Evolutionary conservation across 2,329 filamentous ascomycete species (phyloP).

Genomic region (Xylariaceae sp.): DNA sequence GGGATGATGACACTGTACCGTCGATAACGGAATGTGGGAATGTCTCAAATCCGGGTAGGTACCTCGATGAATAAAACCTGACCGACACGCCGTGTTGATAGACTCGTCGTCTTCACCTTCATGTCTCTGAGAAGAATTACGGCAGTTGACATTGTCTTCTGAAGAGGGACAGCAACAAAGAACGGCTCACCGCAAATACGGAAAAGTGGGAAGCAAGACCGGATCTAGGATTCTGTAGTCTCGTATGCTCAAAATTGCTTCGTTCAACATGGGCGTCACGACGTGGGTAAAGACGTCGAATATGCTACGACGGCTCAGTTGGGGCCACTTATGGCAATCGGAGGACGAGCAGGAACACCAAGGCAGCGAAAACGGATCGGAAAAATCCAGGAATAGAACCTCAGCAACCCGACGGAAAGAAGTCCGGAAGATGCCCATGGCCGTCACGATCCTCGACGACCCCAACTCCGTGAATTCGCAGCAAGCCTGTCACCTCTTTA

Average conservation of each 20-base stretch:
- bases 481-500: constrained; percentile 19
- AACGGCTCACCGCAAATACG: neutral
- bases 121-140: neutral
- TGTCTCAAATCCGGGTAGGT: too few relatives aligned
- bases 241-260: constrained; percentile 15
- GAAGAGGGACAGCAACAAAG: too few relatives aligned
- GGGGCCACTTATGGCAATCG: constrained; percentile 2
- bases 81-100: too few relatives aligned
- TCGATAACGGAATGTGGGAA: too few relatives aligned
- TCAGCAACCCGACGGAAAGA: constrained; percentile 7
- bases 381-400: constrained; percentile 2
- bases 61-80: too few relatives aligned
- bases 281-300: constrained; percentile 20
- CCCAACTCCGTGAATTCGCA: constrained; percentile 19
- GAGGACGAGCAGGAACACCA: constrained; percentile 1
- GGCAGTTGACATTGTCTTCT: too few relatives aligned
- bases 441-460: constrained; percentile 17
- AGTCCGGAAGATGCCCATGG: constrained; percentile 16
- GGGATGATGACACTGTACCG: too few relatives aligned
- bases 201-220: neutral
- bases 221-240: too few relatives aligned
- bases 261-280: constrained; percentile 14
- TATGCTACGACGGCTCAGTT: constrained; percentile 11
- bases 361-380: neutral
- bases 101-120: neutral